Evolutionary conservation across 208 protist species (phyloP), one percentile per base, ranked within the genome.

Genomic region (Trypanosoma platydactyli): DNA sequence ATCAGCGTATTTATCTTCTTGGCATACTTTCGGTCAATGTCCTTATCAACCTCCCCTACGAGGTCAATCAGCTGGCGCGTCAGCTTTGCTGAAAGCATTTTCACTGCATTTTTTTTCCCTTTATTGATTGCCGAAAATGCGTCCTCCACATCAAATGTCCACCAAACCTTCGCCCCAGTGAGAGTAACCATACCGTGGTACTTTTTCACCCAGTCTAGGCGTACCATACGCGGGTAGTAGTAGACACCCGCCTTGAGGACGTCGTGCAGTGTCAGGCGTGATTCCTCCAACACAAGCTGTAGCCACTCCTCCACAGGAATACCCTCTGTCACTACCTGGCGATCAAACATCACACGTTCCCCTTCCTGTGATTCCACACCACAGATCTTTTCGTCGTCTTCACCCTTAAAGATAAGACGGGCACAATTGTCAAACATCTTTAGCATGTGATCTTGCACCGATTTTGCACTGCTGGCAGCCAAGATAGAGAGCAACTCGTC

Each of bases 1-100:
- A 99, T 99, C 22, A 99, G 80, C 22, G 98, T 99, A 81, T 99
- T 99, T 74, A 99, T 93, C 78, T 99, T 99, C 77, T 98, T 98
- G 49, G 98, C 88, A 66, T 91, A 88, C 51, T 91, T 79, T 73
- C 82, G 91, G 57, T 93, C 83, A 58, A 99, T 88, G 64, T 97
- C 86, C 51, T 95, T 94, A 68, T 96, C 90, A 77, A 99, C 96
- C 76, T 98, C 93, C 13, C 80, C 80, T 30, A 99, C 98, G 24
- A 99, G 83, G 63, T 99, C 91, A 57, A 98, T 81, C 9, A 99
- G 83, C 84, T 99, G 95, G 18, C 67, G 57, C 49, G 84, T 92
- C 5, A 99, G 83, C 73, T 96, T 97, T 11, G 51, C 61, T 1
- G 81, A 91, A 6, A 99, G 83, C 50, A 92, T 73, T 84, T 99